phyloP scores from a whole-genome alignment of 2,329 filamentous ascomycete genomes.

The Xylaria sp. region DNA sequence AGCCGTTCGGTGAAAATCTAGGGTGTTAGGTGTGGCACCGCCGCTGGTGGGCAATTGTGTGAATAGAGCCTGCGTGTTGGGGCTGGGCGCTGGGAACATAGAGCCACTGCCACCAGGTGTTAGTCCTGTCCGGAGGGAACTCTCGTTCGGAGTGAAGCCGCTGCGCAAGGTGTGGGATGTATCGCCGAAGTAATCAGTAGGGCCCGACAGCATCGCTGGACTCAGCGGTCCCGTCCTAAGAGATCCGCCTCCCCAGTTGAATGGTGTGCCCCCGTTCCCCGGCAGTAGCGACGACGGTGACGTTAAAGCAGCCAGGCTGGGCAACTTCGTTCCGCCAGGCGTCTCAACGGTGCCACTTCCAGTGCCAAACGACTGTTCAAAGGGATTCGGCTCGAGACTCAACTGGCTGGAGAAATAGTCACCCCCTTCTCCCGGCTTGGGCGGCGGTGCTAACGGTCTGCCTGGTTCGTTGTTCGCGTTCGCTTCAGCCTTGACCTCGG shows the following conservation, averaged over 20 bases:
- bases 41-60: conserved; percentile 67
- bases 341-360: conserved; percentile 63
- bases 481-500: conserved; percentile 47
- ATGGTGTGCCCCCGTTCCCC: conserved; percentile 65
- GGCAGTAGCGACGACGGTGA: conserved; percentile 79
- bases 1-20: conserved; percentile 93
- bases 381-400: conserved; percentile 87
- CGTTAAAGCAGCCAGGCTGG: conserved; percentile 83
- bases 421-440: conserved; percentile 50
- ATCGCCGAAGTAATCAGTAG: conserved; percentile 84
- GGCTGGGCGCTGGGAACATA: conserved; percentile 92
- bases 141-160: conserved; percentile 95
- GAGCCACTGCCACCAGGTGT: conserved; percentile 93
- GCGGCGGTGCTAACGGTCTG: conserved; percentile 65
- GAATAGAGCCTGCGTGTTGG: conserved; percentile 78
- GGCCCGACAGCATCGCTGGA: conserved; percentile 94
- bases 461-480: conserved; percentile 51
- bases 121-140: conserved; percentile 80
- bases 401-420: conserved; percentile 67
- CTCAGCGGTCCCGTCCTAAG: conserved; percentile 88
- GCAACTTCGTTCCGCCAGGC: conserved; percentile 75
- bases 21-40: conserved; percentile 79
- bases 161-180: conserved; percentile 66
- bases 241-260: conserved; percentile 77
- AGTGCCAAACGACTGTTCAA: conserved; percentile 85